Base-by-base conservation (phyloP, 345 rosid genomes). In the Hirschfeldia incana region DNA sequence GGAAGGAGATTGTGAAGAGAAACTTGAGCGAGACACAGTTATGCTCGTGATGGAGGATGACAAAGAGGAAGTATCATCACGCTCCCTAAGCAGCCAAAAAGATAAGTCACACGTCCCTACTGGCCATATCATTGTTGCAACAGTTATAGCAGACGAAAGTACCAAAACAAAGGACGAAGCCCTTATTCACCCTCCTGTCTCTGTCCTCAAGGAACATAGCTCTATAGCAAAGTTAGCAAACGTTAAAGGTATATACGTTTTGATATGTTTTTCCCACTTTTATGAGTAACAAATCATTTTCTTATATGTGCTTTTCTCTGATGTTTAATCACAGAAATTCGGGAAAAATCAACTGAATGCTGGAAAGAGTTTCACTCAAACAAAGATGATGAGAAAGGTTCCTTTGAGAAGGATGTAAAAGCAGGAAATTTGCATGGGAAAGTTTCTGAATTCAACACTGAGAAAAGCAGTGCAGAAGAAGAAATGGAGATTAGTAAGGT, bases 1-100 rank as follows among this genome's bases (percentile, higher is more conserved):
- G 69, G 74, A 70, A 51, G 65, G 17, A 49, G 69, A 63, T 6
- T 5, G 55, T 16, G 64, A 51, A 26, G 65, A 49, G 61, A 61
- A 33, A 33, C 70, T 26, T 61, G 57, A 34, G 55, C n/a, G 1
- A 49, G 65, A n/a, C 42, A 8, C 63, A 46, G 32, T 8, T 1
- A 53, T 64, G 39, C 26, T 21, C 58, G 1, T 51, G 65, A 33
- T 77, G 57, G 37, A 69, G 32, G 62, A 70, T 1, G 53, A 46
- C 0, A 70, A 33, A 62, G 62, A 49, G 9, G 70, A 69, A 55
- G 28, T 55, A 2, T 16, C 60, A 55, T 7, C 27, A 55, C 10
- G 28, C 60, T 33, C 53, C 10, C 51, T 42, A 42, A 42, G 51
- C 51, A 42, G 5, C 5, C n/a, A 13, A 10, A 36, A 51, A 65